Base-by-base conservation (phyloP, 176 grass and related monocot genomes). In the Oryza longistaminata region DNA sequence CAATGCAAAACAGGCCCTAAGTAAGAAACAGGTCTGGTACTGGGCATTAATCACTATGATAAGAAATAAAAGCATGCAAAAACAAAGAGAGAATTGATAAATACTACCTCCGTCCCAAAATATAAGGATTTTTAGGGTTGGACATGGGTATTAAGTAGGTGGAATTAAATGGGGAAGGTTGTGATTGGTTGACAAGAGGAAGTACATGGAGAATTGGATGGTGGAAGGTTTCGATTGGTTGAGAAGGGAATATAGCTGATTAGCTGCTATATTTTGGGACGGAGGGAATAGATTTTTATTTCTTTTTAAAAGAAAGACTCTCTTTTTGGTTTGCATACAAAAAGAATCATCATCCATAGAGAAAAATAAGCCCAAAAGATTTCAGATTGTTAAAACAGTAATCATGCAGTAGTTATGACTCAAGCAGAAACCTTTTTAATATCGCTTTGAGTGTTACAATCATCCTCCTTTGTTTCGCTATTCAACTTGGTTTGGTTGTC, bases 341-440 rank as follows among this genome's bases (percentile, higher is more conserved):
- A 25, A 58, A 19, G 53, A 62, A 9, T 24, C 58, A 62, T 44
- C 40, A 72, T 72, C 40, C 40, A 24, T 39, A 12, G n/a, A 46
- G 24, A 15, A 26, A 43, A 78, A 17, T 24, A 61, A 78, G 24
- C 24, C 22, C 21, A 62, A 62, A 62, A 62, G 8, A 62, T 9
- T 62, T n/a, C n/a, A 62, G 58, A 58, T 58, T 62, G 22, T 9
- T 24, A 58, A 62, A 24, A n/a, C 0, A 11, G n/a, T 62, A 24
- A 22, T 62, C 58, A 22, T 62, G 58, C 3, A 88, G 42, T 62
- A 34, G 49, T 7, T 74, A 17, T 31, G 11, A 78, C 46, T 68
- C 37, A 62, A 55, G 70, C 82, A 70, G 7, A n/a, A 70, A 97
- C 95, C 95, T 85, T 91, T 85, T 75, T 87, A 60, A 11, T 61